Conservation (phyloP, 306 rosid genomes). For the Cicer bijugum region DNA sequence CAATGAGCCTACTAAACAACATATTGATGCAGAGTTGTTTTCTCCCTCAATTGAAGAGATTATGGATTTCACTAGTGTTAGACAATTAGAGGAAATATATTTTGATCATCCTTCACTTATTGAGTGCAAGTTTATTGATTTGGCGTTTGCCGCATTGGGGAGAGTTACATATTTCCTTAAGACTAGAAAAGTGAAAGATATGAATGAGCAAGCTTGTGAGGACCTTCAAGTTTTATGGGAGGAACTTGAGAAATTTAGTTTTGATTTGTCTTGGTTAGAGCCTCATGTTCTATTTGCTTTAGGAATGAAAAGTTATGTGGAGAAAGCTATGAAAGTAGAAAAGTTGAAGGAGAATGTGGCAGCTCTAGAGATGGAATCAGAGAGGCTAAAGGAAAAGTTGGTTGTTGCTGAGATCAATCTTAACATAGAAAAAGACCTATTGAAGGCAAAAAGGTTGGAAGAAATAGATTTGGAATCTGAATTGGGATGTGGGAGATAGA, state of each 20-base stretch:
- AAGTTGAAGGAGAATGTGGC: constrained; percentile 11
- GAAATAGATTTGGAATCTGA: constrained; percentile 35
- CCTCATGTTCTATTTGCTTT: constrained; percentile 41
- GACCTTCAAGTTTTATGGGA: constrained; percentile 41
- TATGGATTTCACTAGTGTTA: constrained; percentile 15
- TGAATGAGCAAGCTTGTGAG: not conserved
- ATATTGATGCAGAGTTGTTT: not conserved
- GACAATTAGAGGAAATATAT: constrained; percentile 38
- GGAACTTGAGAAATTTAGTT: constrained; percentile 28
- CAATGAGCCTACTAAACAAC: not conserved
- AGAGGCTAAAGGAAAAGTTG: constrained; percentile 24
- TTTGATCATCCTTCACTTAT: constrained; percentile 38
- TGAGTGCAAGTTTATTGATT: not conserved
- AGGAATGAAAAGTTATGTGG: constrained; percentile 12
- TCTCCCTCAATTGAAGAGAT: not conserved
- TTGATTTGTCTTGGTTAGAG: constrained; percentile 47
- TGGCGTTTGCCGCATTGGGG: constrained; percentile 42
- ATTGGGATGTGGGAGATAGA: constrained; percentile 33
- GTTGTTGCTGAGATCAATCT: constrained; percentile 17
- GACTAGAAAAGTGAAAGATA: constrained; percentile 13
- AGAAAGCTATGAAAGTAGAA: constrained; percentile 11
- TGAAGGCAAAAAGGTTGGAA: not conserved
- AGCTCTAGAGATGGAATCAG: constrained; percentile 19
- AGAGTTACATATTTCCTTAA: constrained; percentile 30
- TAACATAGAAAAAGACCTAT: constrained; percentile 22